A percentile compares a stretch with the other conserved stretches of the same genome.
Evolutionary conservation across 2,329 filamentous ascomycete genomes (phyloP).

Genomic region (Fragosphaeria purpurea): DNA sequence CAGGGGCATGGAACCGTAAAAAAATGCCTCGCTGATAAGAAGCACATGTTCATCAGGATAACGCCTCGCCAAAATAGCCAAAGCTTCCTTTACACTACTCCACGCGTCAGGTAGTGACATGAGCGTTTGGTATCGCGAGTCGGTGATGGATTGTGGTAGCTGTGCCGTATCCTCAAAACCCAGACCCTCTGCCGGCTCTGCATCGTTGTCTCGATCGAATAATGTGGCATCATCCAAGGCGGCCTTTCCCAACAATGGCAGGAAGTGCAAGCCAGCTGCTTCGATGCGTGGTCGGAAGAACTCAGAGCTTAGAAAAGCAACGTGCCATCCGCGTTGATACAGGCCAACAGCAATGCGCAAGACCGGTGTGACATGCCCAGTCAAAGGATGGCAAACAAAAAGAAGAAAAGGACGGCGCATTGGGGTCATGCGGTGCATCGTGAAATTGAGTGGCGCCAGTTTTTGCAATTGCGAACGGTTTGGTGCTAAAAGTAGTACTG

Average conservation of each 20-base stretch:
- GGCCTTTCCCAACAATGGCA: constrained; percentile 21
- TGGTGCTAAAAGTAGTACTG: too few relatives aligned
- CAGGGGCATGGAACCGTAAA: constrained; percentile 25
- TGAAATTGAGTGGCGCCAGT: background rate
- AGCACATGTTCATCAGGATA: constrained; percentile 16
- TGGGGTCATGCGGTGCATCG: background rate
- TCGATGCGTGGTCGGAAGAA: constrained; percentile 25
- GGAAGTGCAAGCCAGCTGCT: constrained; percentile 21
- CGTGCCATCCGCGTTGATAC: constrained; percentile 19
- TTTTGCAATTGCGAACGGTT: too few relatives aligned
- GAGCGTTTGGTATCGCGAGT: constrained; percentile 22
- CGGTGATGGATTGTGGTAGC: constrained; percentile 18
- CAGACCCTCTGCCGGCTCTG: constrained; percentile 12
- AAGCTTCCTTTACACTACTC: constrained; percentile 20
- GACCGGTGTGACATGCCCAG: constrained; percentile 27
- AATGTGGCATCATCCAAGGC: constrained; percentile 23
- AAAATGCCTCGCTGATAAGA: constrained; percentile 26
- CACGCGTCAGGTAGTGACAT: constrained; percentile 25
- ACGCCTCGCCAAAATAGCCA: constrained; percentile 15
- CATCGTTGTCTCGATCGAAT: constrained; percentile 6
- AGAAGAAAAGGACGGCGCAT: constrained; percentile 15
- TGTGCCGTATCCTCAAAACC: constrained; percentile 5
- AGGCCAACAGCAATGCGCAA: constrained; percentile 25
- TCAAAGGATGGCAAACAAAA: constrained; percentile 25
- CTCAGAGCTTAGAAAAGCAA: constrained; percentile 26